Base-by-base conservation (phyloP, 805 yeast genomes). In the Scheffersomyces ergatensis region DNA sequence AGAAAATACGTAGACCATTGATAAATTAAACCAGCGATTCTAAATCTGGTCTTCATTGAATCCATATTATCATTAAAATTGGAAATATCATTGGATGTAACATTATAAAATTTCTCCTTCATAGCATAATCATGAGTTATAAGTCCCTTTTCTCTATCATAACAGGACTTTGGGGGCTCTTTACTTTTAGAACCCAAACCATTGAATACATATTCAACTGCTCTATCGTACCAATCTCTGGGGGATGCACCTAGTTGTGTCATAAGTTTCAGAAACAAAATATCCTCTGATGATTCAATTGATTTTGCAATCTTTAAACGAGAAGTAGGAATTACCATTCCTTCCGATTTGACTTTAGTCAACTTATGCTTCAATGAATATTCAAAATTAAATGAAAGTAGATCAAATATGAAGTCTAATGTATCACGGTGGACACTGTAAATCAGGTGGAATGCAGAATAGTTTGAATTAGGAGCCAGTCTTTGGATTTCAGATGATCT, bases 211-310 rank as follows among this genome's bases (percentile, higher is more conserved):
- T 37, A 54, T 34, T 61, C 67, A 8, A 56, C 55, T 7, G 55
- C 50, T 8, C 66, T 43, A 37, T 67, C 72, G 40, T 53, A 56
- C 64, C 64, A 57, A 42, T 58, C 54, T 4, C 25, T 33, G 16
- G 46, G 46, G 11, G 42, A 45, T 5, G 50, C 36, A 4, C 58
- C 59, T 12, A 62, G 40, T 19, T 55, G 64, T 7, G 42, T 16
- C 24, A 65, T 40, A 6, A 65, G 42, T 27, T 40, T 45, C 37
- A 36, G 38, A 11, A 57, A 33, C 7, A 54, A 32, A 14, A 40
- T 34, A 29, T 34, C 43, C 3, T 35, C 29, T 29, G 25, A 34
- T 7, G 6, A 16, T 21, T 8, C 25, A 5, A 39, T 25, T 9
- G 14, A 25, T 25, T 25, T 25, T 25, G 29, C 29, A 7, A 13